Evolutionary conservation across 495 filamentous ascomycete species (phyloP).

Genomic region (Xylaria acuta): DNA sequence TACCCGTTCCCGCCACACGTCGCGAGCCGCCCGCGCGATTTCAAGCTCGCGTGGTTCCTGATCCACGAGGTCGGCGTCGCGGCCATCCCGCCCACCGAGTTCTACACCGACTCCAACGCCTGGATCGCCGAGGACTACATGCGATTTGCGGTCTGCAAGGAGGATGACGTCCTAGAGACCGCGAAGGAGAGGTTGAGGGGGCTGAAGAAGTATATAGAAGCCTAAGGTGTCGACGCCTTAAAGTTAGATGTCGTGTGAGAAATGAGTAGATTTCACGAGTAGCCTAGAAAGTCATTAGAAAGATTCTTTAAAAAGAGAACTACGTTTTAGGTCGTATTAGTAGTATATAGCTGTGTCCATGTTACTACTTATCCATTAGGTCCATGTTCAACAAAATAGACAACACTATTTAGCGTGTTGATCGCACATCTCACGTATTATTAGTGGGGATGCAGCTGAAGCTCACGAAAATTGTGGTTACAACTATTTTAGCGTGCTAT

Average conservation of each 20-base stretch:
- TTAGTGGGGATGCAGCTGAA: not conserved
- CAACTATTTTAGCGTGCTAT: not conserved
- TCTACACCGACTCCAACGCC: conserved; percentile 84
- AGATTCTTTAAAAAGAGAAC: not conserved
- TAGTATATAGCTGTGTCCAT: not conserved
- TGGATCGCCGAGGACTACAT: conserved; percentile 91
- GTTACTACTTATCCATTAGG: not conserved
- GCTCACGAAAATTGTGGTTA: not conserved
- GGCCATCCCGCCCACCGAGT: conserved; percentile 95
- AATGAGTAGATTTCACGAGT: conserved; percentile 2
- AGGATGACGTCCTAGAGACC: conserved; percentile 84
- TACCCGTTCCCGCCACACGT: conserved; percentile 92
- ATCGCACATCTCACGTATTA: not conserved
- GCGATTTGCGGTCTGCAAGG: conserved; percentile 95
- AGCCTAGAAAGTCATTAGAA: conserved; percentile 4
- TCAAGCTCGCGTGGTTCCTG: conserved; percentile 92
- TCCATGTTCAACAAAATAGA: not conserved
- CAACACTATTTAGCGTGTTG: not conserved
- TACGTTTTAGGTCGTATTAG: too few relatives aligned
- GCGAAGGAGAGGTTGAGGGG: conserved; percentile 89
- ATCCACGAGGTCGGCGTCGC: conserved; percentile 96
- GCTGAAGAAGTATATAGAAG: conserved; percentile 76
- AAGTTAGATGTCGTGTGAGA: not conserved
- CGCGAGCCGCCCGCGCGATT: conserved; percentile 82
- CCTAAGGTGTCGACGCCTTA: not conserved